Base-by-base conservation (phyloP, 805 yeast species). In the Pachysolen tannophilus region DNA sequence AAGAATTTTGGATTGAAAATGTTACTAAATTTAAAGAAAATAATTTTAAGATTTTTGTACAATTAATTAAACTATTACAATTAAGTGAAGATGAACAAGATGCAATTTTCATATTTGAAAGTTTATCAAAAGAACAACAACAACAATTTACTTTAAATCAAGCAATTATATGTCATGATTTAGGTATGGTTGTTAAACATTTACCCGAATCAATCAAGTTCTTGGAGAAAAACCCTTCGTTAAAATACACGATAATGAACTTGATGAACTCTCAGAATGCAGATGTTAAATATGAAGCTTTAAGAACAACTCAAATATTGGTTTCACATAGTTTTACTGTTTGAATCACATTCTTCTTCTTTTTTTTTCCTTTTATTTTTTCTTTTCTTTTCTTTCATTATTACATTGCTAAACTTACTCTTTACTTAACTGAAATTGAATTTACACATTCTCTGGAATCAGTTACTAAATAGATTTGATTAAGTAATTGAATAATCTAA, bases 221-320 rank as follows among this genome's bases (percentile, higher is more conserved):
- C 10, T 55, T 83, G 33, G 67, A 63, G 49, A 60, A 72, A 48
- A 53, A 61, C 43, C 73, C 85, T 48, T 67, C 81, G 44, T 33
- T 37, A 31, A 92, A 92, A 66, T 63, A 82, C 16, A 74, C 76
- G 55, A 75, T 92, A 38, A 90, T 92, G 97, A 72, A 73, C 42
- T 67, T 87, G 43, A 78, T 92, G 76, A 77, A 74, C 50, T 75
- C 78, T 39, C 73, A 79, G 28, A 88, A 87, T 55, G 72, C 88
- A 16, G 92, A 85, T 53, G 88, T 92, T 45, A 84, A 90, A 55
- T 92, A 82, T 55, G 96, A 90, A 64, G 97, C 97, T 2, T 72
- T 92, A 52, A 85, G 84, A 57, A 87, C 97, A 4, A 85, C 96
- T n/a, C 98, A 92, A 64, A 73, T 80, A 38, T 75, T 92, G 49